Evolutionary conservation across 2,329 filamentous ascomycete species (phyloP).

Genomic region (Dothistroma septosporum): DNA sequence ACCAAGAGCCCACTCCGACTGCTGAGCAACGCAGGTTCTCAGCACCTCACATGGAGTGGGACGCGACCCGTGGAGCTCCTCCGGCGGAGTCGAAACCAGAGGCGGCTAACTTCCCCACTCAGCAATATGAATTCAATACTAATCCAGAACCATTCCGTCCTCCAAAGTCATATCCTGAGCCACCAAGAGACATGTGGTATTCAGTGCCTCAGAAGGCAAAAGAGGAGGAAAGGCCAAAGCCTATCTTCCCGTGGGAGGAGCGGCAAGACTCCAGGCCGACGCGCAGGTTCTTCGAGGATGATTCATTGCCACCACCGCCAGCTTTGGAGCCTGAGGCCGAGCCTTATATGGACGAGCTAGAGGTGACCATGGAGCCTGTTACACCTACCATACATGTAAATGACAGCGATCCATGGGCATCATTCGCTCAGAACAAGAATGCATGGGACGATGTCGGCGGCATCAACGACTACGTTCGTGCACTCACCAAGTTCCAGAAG

Average conservation of each 20-base stretch:
- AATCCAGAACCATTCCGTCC: constrained; percentile 72
- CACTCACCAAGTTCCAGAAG: constrained; percentile 59
- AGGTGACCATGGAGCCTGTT: constrained; percentile 24
- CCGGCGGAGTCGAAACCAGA: constrained; percentile 71
- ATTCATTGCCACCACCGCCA: constrained; percentile 19
- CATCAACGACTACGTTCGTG: constrained; percentile 82
- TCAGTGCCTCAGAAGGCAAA: constrained; percentile 56
- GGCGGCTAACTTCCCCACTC: constrained; percentile 74
- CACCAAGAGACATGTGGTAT: constrained; percentile 85
- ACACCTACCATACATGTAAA: constrained; percentile 48
- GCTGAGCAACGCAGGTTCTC: constrained; percentile 51
- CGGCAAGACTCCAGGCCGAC: constrained; percentile 59
- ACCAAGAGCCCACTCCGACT: constrained; percentile 43
- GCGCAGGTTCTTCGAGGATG: constrained; percentile 62
- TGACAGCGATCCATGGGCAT: constrained; percentile 63
- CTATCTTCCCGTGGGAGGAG: constrained; percentile 88
- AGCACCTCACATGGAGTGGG: constrained; percentile 58
- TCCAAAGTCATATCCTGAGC: constrained; percentile 72
- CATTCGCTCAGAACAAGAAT: constrained; percentile 64
- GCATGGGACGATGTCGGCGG: constrained; percentile 90
- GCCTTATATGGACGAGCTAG: constrained; percentile 28
- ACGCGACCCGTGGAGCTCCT: constrained; percentile 57
- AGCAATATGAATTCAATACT: constrained; percentile 78
- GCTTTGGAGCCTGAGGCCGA: constrained; percentile 20
- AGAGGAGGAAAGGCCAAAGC: constrained; percentile 54